Evolutionary conservation across 306 rosid genomes (phyloP).

Genomic region (Vigna radiata): DNA sequence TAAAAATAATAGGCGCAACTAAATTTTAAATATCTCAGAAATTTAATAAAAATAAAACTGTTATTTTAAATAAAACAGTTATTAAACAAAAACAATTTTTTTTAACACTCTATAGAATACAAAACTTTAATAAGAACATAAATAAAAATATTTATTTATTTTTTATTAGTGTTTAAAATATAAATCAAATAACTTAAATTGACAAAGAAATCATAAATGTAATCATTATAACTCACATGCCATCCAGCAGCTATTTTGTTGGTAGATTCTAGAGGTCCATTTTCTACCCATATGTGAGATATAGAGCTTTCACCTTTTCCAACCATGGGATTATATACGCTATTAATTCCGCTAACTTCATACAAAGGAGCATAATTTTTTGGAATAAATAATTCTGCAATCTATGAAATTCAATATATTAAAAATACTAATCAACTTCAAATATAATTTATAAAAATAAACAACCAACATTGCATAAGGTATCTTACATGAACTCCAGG

Average conservation of each 20-base stretch:
- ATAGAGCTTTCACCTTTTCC: background rate
- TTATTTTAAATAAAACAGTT: too few relatives aligned
- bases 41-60: too few relatives aligned
- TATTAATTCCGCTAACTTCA: background rate
- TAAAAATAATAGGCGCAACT: too few relatives aligned
- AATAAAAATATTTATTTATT: too few relatives aligned
- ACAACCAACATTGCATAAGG: background rate
- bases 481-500: constrained; percentile 7
- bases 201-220: background rate
- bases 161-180: too few relatives aligned
- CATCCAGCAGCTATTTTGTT: background rate
- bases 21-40: too few relatives aligned
- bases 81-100: too few relatives aligned
- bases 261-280: background rate
- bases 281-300: background rate
- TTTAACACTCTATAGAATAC: too few relatives aligned
- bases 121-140: too few relatives aligned
- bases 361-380: background rate
- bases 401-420: background rate
- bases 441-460: background rate
- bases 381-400: background rate
- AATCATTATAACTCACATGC: constrained; percentile 40
- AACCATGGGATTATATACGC: background rate
- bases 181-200: background rate
- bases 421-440: background rate